These are phyloP conservation scores for Alternaria triticimaculans DNA, from an alignment of 2,329 filamentous ascomycete genomes.

Conservation along the genomic window DNA sequence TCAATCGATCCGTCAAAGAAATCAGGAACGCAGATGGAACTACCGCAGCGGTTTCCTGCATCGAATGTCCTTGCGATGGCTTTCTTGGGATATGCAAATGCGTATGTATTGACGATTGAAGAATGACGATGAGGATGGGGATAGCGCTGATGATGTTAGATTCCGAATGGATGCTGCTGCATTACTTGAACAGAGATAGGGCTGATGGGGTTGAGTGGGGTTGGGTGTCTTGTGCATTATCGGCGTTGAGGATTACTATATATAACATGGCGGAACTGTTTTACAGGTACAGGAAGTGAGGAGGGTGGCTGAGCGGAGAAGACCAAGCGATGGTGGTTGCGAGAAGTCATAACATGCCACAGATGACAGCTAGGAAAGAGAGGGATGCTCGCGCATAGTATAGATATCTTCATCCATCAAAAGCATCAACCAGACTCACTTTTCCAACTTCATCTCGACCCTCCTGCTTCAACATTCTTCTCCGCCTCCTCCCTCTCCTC, in stretches of 20 bases:
- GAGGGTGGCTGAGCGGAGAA: not conserved
- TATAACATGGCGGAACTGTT: not conserved
- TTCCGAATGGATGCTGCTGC: slow-evolving; percentile 43
- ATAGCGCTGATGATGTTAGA: slow-evolving; percentile 11
- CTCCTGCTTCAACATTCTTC: slow-evolving; percentile 19
- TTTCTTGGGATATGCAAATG: slow-evolving; percentile 31
- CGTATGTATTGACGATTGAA: slow-evolving; percentile 19
- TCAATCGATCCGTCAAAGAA: slow-evolving; percentile 28
- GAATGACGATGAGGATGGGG: not conserved
- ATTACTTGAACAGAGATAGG: not conserved
- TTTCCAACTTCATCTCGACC: not conserved
- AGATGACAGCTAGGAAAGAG: not conserved
- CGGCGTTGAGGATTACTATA: slow-evolving; percentile 9
- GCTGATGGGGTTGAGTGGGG: not conserved
- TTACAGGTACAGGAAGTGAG: not conserved
- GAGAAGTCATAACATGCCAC: not conserved
- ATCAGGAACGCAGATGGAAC: slow-evolving; percentile 20
- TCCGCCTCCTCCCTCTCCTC: slow-evolving; percentile 55
- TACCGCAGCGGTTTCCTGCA: slow-evolving; percentile 15
- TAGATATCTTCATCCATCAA: not conserved
- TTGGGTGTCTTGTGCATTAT: not conserved
- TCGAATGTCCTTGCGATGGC: slow-evolving; percentile 36
- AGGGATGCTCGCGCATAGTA: not conserved
- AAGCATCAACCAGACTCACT: not conserved
- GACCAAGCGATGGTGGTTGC: not conserved